Evolutionary conservation across 441 rosid species (phyloP).

Genomic region (Euphorbia corollata): DNA sequence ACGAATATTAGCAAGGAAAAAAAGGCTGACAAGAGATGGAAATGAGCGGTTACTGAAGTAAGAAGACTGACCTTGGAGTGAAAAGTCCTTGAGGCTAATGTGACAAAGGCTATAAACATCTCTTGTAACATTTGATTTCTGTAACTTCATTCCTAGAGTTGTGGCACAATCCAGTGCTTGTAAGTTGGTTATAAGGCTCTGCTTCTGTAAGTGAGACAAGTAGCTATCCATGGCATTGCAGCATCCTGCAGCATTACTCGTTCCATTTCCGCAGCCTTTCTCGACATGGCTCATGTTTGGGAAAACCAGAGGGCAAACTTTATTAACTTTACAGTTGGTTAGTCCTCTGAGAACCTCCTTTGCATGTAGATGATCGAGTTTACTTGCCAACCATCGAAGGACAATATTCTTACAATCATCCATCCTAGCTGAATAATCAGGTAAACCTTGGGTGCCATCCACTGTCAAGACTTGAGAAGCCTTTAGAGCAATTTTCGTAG

Average conservation of each 20-base stretch:
- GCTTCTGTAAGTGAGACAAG: slow-evolving; percentile 84
- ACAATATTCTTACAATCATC: slow-evolving; percentile 67
- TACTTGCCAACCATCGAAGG: slow-evolving; percentile 69
- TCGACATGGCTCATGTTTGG: slow-evolving; percentile 60
- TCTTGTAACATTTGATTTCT: slow-evolving; percentile 49
- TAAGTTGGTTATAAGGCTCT: slow-evolving; percentile 77
- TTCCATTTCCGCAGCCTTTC: slow-evolving; percentile 48
- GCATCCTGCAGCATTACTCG: slow-evolving; percentile 52
- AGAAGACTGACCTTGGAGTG: slow-evolving; percentile 65
- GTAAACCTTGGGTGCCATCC: slow-evolving; percentile 31
- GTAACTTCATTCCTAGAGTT: slow-evolving; percentile 58
- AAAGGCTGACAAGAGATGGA: not conserved
- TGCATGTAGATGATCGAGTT: slow-evolving; percentile 45
- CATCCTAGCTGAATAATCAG: slow-evolving; percentile 48
- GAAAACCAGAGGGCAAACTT: slow-evolving; percentile 82
- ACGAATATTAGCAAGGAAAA: slow-evolving; percentile 19
- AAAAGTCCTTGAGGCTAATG: slow-evolving; percentile 87
- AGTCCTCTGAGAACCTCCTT: slow-evolving; percentile 73
- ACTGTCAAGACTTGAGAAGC: slow-evolving; percentile 38
- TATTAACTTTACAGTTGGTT: slow-evolving; percentile 76
- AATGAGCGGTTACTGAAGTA: not conserved
- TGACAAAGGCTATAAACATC: slow-evolving; percentile 71
- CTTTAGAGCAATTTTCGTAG: slow-evolving; percentile 51
- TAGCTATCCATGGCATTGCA: slow-evolving; percentile 77
- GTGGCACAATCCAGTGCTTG: slow-evolving; percentile 91